These are phyloP conservation scores for Sugiyamaella boreocaroliniensis DNA, from an alignment of 805 yeast species.

Conservation along the genomic window DNA sequence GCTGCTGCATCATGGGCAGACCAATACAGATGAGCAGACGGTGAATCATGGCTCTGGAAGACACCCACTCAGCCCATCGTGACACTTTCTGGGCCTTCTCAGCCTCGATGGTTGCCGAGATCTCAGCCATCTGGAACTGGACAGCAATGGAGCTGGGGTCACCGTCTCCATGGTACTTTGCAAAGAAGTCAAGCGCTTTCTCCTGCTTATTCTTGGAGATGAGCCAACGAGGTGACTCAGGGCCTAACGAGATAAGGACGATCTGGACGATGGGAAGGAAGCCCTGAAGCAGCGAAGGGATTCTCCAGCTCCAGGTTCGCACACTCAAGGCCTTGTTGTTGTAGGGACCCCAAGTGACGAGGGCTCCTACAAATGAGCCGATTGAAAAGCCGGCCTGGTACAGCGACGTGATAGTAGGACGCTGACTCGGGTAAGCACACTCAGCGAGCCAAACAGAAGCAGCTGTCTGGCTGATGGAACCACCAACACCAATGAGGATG, in stretches of 20 bases:
- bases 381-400: constrained; percentile 63
- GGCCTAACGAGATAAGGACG: not conserved
- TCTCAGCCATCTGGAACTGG: constrained; percentile 8
- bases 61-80: constrained; percentile 1
- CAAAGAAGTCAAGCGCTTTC: constrained; percentile 33
- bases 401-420: constrained; percentile 55
- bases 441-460: constrained; percentile 80
- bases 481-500: constrained; percentile 64
- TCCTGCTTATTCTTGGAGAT: constrained; percentile 36
- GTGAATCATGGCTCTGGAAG: constrained; percentile 6
- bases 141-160: constrained; percentile 11
- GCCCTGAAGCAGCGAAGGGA: constrained; percentile 1
- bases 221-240: constrained; percentile 10
- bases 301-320: constrained; percentile 38
- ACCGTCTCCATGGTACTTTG: constrained; percentile 15
- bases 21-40: constrained; percentile 5
- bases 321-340: constrained; percentile 51
- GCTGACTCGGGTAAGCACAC: constrained; percentile 55
- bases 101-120: not conserved
- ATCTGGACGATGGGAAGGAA: not conserved
- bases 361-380: constrained; percentile 71
- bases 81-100: not conserved
- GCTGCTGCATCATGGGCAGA: constrained; percentile 10
- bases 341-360: constrained; percentile 41
- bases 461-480: constrained; percentile 68